Evolutionary conservation across 2,329 filamentous ascomycete genomes (phyloP).

Genomic region (Phyllosticta citrichinensis): DNA sequence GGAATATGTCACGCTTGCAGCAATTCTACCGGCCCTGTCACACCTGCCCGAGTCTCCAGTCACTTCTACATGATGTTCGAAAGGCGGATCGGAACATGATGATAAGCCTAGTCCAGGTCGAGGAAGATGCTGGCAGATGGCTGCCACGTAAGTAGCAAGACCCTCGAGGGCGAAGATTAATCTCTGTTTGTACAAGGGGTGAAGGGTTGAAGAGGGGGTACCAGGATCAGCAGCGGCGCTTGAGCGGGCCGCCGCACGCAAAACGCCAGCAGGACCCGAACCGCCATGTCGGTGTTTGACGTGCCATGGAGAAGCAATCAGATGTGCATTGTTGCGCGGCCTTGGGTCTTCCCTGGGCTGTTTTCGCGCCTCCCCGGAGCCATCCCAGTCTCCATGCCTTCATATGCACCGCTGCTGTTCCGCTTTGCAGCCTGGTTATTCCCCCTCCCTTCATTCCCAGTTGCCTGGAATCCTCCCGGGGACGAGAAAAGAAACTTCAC

Average conservation of each 20-base stretch:
- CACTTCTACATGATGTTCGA: neutral
- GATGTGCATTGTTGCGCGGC: neutral
- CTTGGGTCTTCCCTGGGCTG: neutral
- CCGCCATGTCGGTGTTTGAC: neutral
- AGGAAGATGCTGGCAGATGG: neutral
- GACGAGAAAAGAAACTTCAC: neutral
- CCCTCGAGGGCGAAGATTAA: slow-evolving; percentile 15
- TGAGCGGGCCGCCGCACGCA: neutral
- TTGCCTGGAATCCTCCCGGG: neutral
- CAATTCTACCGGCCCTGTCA: neutral
- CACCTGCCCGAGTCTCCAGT: neutral
- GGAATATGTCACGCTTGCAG: neutral
- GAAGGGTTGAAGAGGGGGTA: neutral
- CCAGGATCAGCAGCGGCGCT: neutral
- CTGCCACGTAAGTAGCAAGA: slow-evolving; percentile 22
- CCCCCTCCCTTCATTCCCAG: neutral
- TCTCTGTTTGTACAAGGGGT: neutral
- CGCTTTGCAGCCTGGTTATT: neutral
- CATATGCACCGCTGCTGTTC: neutral
- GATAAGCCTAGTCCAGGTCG: neutral
- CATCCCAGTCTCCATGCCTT: neutral
- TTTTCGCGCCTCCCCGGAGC: neutral
- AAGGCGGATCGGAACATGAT: neutral
- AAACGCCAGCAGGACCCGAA: neutral
- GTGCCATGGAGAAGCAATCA: neutral